Evolutionary conservation across 306 rosid species (phyloP), one percentile per base, ranked within the genome.

Genomic region (Vicia faba): DNA sequence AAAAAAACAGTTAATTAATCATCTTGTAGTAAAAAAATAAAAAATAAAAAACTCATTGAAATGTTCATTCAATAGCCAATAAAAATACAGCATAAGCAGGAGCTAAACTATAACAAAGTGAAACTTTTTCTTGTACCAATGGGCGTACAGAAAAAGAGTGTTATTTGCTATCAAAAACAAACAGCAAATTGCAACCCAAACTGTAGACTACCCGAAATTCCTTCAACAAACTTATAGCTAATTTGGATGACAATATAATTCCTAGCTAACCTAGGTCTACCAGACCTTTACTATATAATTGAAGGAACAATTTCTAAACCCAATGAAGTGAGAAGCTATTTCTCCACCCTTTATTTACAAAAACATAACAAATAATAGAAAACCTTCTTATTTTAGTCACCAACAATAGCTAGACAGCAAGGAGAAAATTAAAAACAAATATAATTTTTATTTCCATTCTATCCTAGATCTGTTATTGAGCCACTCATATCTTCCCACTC

Each of bases 171-270:
- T 38, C 46, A 19, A 20, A 33, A 11, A 8, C 50, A 63, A 43
- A 26, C 18, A 16, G 28, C 62, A 73, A 63, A 55, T 53, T 61
- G 64, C 43, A 68, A 65, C 46, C 43, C 68, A 68, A 73, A 69
- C 16, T 29, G 25, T 50, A 15, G 4, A 57, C 43, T 40, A 73
- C 12, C 54, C 72, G 46, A 25, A 13, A 73, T 15, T 55, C 38
- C 50, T 43, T 65, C 66, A 43, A 61, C 11, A 36, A 53, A 58
- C 4, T 36, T 41, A 28, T 8, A 20, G 15, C 44, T 41, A 23
- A 33, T 35, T 58, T 29, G 28, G 35, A 67, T 45, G 46, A 67
- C 43, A 11, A 15, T 61, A 39, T 10, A 44, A 33, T 41, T 57
- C 59, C 67, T 35, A 4, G 18, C 49, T 43, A 43, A 43, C 48